These are phyloP conservation scores for Pseudopyricularia javanii DNA, from an alignment of 2,329 filamentous ascomycete genomes.

Conservation along the genomic window DNA sequence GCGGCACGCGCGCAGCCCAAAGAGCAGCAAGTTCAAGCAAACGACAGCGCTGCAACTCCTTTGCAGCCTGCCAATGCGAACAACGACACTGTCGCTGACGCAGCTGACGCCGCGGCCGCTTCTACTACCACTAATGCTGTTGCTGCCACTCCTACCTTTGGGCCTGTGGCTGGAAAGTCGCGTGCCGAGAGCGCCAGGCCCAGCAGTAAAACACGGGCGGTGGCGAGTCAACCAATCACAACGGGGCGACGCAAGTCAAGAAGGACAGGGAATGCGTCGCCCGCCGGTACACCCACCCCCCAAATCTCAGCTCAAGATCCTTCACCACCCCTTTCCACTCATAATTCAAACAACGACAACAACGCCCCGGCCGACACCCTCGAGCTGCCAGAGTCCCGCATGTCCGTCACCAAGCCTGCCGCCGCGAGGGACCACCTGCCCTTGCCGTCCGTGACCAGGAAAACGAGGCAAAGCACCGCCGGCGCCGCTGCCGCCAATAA, in stretches of 20 bases:
- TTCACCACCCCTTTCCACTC: constrained; percentile 3
- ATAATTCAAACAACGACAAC: constrained; percentile 4
- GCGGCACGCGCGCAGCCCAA: not conserved
- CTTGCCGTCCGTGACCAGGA: not conserved
- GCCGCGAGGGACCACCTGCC: not conserved
- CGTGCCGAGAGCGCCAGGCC: constrained; percentile 1
- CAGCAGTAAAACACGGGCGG: constrained; percentile 6
- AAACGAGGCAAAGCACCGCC: not conserved
- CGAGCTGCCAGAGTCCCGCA: not conserved
- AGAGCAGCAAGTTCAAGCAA: not conserved
- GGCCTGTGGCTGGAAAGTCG: not conserved
- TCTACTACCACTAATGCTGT: no score
- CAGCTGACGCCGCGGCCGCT: not conserved
- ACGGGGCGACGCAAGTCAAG: constrained; percentile 13
- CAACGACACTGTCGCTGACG: not conserved
- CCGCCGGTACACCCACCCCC: constrained; percentile 8
- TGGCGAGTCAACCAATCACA: constrained; percentile 14
- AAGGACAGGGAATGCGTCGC: constrained; percentile 15
- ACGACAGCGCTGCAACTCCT: not conserved
- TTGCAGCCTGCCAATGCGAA: not conserved
- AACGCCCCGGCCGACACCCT: not conserved
- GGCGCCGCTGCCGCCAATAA: constrained; percentile 2
- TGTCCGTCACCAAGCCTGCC: not conserved
- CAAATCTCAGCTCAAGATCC: constrained; percentile 3
- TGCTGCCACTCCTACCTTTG: constrained; percentile 8